Percentiles rank a stretch among this genome's conserved stretches.
phyloP scores from a whole-genome alignment of 2,329 filamentous ascomycete species.

The Ophiostoma australiae region DNA sequence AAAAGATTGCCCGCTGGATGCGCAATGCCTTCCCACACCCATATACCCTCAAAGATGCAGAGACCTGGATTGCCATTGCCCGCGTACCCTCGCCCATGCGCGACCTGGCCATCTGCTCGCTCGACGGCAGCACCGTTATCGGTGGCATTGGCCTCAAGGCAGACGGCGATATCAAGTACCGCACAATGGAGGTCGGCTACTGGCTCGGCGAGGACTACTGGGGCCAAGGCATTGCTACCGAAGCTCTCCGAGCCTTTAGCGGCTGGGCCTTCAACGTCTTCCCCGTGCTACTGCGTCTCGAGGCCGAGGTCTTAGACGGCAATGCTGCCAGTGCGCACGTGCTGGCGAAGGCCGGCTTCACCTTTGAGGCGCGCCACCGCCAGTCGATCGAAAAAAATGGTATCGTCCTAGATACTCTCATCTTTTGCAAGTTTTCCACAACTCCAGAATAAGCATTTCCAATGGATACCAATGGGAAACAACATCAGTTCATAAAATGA shows the following conservation, averaged over 20 bases:
- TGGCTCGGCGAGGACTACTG: not conserved
- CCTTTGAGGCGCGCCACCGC: constrained; percentile 15
- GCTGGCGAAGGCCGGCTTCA: not conserved
- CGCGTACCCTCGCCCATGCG: not conserved
- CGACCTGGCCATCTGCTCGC: not conserved
- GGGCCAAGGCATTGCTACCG: not conserved
- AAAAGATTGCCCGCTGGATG: not conserved
- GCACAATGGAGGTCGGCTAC: constrained; percentile 5
- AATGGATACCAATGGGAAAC: not conserved
- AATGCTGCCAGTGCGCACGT: not conserved
- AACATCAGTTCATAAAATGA: not conserved
- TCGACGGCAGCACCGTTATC: not conserved
- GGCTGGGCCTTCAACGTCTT: not conserved
- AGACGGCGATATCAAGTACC: constrained; percentile 1
- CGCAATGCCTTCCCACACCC: not conserved
- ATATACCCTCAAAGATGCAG: not conserved
- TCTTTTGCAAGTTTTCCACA: not conserved
- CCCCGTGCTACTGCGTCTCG: not conserved
- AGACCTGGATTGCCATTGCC: not conserved
- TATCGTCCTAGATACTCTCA: not conserved
- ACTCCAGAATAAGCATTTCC: not conserved
- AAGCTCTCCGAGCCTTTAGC: not conserved
- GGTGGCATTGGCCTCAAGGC: not conserved
- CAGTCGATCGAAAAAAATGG: constrained; percentile 13
- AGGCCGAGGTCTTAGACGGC: constrained; percentile 4